Base-by-base conservation (phyloP, 371 early-diverging fungal genomes). In the Mucor sp. region DNA sequence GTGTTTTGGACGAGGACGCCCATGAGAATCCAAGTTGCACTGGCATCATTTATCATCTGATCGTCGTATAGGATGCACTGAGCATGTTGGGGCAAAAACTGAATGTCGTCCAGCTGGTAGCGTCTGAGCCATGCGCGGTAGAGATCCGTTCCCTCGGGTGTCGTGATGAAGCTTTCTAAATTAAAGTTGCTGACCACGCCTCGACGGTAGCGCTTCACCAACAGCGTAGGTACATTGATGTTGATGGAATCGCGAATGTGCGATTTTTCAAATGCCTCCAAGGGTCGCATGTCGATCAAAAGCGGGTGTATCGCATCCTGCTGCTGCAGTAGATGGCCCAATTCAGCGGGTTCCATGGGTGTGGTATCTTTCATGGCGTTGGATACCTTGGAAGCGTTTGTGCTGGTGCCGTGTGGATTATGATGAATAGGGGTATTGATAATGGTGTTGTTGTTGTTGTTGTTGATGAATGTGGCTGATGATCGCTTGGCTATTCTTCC, bases 81-180 rank as follows among this genome's bases (percentile, higher is more conserved):
- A 39, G 63, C 68, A 23, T 69, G 58, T 30, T 47, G 47, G 14
- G 67, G 57, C 33, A 67, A 37, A n/a, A 68, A 58, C 19, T 66
- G 67, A 58, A 53, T 41, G 44, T 62, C 48, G 27, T 48, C 28
- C 23, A 37, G 28, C 58, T 64, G 53, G 60, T 56, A 50, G 2
- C 30, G 44, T 9, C 47, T 53, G n/a, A 68, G 48, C 79, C 79
- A 78, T 5, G 64, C 25, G 2, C 60, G 19, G 58, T 72, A 80
- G 3, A 65, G 58, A 5, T 86, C 80, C 23, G 74, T 81, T 14
- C 85, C 86, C 65, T 87, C 82, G 0, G 82, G 77, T 35, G 88
- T 87, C 0, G 88, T 85, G 41, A 89, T 87, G 57, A 89, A 89
- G 28, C 82, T 85, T 56, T 87, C 86, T 4, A 89, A 62, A n/a